Base-by-base conservation (phyloP, 225 moss, liverwort and hornwort species). In the Antitrichia curtipendula region DNA sequence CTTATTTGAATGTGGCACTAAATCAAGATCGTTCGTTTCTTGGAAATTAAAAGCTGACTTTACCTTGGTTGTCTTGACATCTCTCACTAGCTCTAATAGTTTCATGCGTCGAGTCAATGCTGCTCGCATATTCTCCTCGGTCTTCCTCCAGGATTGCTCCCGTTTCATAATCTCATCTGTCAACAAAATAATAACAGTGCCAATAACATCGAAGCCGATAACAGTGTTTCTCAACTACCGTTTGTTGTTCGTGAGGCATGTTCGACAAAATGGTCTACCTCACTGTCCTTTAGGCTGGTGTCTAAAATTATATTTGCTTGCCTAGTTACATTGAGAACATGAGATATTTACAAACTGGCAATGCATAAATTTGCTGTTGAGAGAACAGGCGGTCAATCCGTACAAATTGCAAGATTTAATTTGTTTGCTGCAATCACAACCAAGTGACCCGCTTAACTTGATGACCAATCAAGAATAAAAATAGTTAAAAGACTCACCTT, bases 121-220 rank as follows among this genome's bases (percentile, higher is more conserved):
- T 79, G 94, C 94, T 85, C 97, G 92, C 96, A 97, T 96, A 60
- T 88, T 92, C 84, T 95, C 97, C 90, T 97, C 97, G 9, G 96
- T 97, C 86, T 93, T 92, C 77, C 97, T 95, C 96, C 97, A 97
- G 70, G 95, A 93, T 87, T 91, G 90, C 84, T 97, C 96, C 71
- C 95, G 89, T 84, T 91, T 91, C 83, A 90, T 88, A 52, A 97
- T 95, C 59, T 97, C 97, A 83, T 97, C 96, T 95, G 92, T 52
- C 62, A 88, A 87, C n/a, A n/a, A n/a, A n/a, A n/a, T n/a, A n/a
- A n/a, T n/a, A n/a, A n/a, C n/a, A n/a, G n/a, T n/a, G n/a, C n/a
- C n/a, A n/a, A n/a, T n/a, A 61, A 53, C 38, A 72, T 63, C 17
- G 40, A 78, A 69, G 32, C 47, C n/a, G 81, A 52, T 52, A 81